Evolutionary conservation across 306 rosid species (phyloP).

Genomic region (Citrullus colocynthis): DNA sequence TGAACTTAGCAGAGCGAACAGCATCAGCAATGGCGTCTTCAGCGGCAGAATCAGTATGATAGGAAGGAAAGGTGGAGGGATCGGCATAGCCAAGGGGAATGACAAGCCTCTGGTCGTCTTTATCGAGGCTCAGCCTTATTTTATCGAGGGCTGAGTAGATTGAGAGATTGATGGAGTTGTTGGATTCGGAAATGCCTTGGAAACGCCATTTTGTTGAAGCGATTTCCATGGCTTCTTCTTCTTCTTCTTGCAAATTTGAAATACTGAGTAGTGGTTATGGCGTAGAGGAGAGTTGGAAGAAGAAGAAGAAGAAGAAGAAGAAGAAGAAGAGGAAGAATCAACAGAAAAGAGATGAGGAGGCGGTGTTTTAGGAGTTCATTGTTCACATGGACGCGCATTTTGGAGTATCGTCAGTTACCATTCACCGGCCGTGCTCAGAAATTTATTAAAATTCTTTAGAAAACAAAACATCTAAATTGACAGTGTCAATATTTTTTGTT

Average conservation of each 20-base stretch:
- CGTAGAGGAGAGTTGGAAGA: no score
- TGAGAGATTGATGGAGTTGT: neutral
- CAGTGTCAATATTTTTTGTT: no score
- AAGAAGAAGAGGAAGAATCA: no score
- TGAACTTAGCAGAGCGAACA: conserved; percentile 27
- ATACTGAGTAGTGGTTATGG: neutral
- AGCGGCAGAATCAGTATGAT: conserved; percentile 17
- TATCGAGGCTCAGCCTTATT: conserved; percentile 13
- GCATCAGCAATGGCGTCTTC: conserved; percentile 26
- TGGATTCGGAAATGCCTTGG: neutral
- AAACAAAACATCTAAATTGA: no score
- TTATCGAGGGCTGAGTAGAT: conserved; percentile 23
- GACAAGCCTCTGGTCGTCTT: conserved; percentile 13
- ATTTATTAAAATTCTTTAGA: no score
- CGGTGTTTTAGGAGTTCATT: no score
- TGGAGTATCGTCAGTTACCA: no score
- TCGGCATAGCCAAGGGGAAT: conserved; percentile 37
- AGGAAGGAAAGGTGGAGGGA: conserved; percentile 28
- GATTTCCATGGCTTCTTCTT: neutral
- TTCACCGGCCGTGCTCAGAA: no score
- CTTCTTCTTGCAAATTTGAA: neutral
- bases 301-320: no score
- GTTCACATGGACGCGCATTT: no score
- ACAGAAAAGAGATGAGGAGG: no score
- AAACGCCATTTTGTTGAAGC: neutral